These are phyloP conservation scores for Psilocybe tampanensis DNA, from an alignment of 768 basidiomycete genomes.

Conservation along the genomic window DNA sequence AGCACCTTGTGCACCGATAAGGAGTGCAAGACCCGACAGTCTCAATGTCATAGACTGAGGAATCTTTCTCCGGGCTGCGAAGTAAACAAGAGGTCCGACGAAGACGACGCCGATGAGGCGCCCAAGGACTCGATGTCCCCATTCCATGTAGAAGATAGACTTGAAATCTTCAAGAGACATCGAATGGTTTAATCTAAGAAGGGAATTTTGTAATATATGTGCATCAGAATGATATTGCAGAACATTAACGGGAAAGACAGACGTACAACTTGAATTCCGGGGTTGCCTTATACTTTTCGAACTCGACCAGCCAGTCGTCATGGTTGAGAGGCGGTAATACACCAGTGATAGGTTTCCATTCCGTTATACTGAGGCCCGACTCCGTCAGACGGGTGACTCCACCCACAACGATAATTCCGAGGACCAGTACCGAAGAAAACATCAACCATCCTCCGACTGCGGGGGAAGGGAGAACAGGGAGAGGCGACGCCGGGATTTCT, in stretches of 20 bases:
- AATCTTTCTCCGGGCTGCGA: constrained; percentile 70
- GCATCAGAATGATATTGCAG: background rate
- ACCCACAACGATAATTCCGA: constrained; percentile 93
- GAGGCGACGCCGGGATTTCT: constrained; percentile 18
- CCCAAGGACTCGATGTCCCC: constrained; percentile 92
- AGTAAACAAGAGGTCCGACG: constrained; percentile 84
- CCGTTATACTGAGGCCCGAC: constrained; percentile 96
- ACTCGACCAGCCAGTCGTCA: constrained; percentile 84
- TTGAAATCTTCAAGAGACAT: constrained; percentile 93
- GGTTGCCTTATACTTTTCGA: constrained; percentile 90
- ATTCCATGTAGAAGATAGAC: constrained; percentile 97
- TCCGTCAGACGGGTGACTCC: constrained; percentile 97
- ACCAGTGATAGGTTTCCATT: constrained; percentile 95
- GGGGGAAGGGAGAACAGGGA: constrained; percentile 66
- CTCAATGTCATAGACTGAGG: constrained; percentile 61
- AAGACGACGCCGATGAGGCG: constrained; percentile 85
- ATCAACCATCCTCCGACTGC: constrained; percentile 86
- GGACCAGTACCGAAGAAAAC: constrained; percentile 80
- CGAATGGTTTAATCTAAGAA: constrained; percentile 80
- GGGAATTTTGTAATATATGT: background rate
- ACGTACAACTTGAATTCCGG: constrained; percentile 95
- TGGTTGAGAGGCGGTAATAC: constrained; percentile 78
- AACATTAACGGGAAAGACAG: constrained; percentile 24
- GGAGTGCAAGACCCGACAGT: constrained; percentile 70
- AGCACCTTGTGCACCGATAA: constrained; percentile 90